A percentile compares a stretch with the other conserved stretches of the same genome.
These are phyloP conservation scores for Xerocomellus chrysenteron DNA, from an alignment of 768 basidiomycete species.

Conservation along the genomic window DNA sequence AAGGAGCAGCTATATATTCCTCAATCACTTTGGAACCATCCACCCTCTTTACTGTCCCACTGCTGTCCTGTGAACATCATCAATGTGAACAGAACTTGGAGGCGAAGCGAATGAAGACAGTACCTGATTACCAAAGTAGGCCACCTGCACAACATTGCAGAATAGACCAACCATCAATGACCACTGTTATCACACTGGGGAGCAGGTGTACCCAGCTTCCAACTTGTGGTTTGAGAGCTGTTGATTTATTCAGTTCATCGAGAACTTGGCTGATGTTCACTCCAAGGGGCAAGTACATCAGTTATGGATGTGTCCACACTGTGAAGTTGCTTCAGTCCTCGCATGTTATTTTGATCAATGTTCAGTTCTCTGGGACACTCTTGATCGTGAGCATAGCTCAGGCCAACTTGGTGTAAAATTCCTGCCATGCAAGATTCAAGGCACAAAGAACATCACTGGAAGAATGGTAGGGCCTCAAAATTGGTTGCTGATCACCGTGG, in stretches of 20 bases:
- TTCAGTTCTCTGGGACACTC: not conserved
- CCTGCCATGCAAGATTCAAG: not conserved
- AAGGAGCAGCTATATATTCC: slow-evolving; percentile 12
- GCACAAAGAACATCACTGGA: not conserved
- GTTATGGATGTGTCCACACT: not conserved
- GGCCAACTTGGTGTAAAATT: not conserved
- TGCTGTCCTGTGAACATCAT: slow-evolving; percentile 53
- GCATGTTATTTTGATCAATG: not conserved
- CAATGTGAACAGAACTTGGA: not conserved
- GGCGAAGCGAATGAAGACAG: slow-evolving; percentile 6
- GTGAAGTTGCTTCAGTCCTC: not conserved
- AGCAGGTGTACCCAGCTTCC: not conserved
- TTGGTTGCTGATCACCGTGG: not conserved
- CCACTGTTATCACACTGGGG: not conserved
- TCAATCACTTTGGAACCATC: slow-evolving; percentile 22
- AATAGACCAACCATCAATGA: slow-evolving; percentile 78
- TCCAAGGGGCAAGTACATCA: not conserved
- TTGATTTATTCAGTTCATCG: not conserved
- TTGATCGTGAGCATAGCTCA: not conserved
- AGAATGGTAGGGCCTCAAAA: not conserved
- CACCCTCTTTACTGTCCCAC: slow-evolving; percentile 58
- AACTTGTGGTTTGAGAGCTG: not conserved
- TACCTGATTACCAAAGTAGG: slow-evolving; percentile 94
- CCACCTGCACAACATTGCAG: slow-evolving; percentile 87
- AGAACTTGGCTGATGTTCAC: too few species aligned